Conservation (phyloP, 768 basidiomycete species). For the Tylopilus rubrobrunneus region DNA sequence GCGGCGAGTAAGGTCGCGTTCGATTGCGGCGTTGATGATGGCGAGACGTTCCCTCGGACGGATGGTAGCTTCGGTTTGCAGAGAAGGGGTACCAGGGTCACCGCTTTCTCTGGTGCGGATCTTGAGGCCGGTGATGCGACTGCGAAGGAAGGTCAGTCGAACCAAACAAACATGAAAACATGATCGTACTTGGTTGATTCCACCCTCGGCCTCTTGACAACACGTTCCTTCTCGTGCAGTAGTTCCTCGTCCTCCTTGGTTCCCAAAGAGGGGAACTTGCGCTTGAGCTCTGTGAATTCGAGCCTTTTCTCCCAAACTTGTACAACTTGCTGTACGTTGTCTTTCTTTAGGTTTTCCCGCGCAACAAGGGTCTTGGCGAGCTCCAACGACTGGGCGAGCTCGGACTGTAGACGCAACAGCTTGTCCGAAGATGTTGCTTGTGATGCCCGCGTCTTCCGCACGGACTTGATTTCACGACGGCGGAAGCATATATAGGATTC, state of each 20-base stretch:
- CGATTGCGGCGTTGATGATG: slow-evolving; percentile 48
- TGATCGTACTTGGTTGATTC: slow-evolving; percentile 15
- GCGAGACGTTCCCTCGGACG: slow-evolving; percentile 64
- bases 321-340: slow-evolving; percentile 52
- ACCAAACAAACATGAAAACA: not conserved
- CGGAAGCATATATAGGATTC: slow-evolving; percentile 98
- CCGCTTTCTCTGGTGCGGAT: slow-evolving; percentile 46
- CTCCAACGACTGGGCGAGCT: slow-evolving; percentile 69
- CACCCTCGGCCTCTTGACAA: slow-evolving; percentile 54
- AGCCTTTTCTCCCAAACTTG: slow-evolving; percentile 78
- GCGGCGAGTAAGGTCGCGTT: slow-evolving; percentile 60
- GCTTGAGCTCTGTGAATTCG: slow-evolving; percentile 73
- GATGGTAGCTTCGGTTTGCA: slow-evolving; percentile 46
- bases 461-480: slow-evolving; percentile 87
- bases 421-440: slow-evolving; percentile 90
- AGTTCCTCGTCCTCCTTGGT: slow-evolving; percentile 70
- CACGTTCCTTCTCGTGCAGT: slow-evolving; percentile 66
- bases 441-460: slow-evolving; percentile 90
- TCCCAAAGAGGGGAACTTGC: slow-evolving; percentile 59
- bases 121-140: slow-evolving; percentile 50
- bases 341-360: slow-evolving; percentile 77
- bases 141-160: slow-evolving; percentile 14
- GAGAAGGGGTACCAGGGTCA: slow-evolving; percentile 35
- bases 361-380: slow-evolving; percentile 64
- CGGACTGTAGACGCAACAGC: slow-evolving; percentile 72